Base-by-base conservation (phyloP, 345 rosid species). In the Acer saccharum region DNA sequence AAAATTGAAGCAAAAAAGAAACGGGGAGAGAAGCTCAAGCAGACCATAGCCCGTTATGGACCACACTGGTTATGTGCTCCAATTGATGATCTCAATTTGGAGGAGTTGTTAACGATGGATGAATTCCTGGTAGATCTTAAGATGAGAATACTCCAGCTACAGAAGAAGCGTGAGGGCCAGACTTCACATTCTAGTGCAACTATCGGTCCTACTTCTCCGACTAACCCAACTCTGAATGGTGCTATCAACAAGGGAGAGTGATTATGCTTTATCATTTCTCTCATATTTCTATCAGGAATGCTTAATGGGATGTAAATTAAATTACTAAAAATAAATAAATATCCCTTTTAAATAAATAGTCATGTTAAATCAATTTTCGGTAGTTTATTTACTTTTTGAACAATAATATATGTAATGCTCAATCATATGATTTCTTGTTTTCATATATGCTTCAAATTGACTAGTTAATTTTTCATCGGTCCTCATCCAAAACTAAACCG, bases 1-100 rank as follows among this genome's bases (percentile, higher is more conserved):
- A 17, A 79, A 74, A 7, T 70, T 5, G 72, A 65, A 65, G 75
- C 73, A 74, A 71, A 44, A 25, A 74, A 66, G 23, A 70, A 35
- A 70, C 68, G 52, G 18, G 69, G 32, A 12, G 29, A 74, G 50
- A 57, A 18, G n/a, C 69, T 70, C 3, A 10, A 39, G 10, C 9
- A 46, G 73, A 62, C 1, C 52, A 54, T 25, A 62, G 68, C 32
- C 63, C 17, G 5, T 17, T 50, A 20, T 27, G 10, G 11, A 1
- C 20, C 18, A 27, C 7, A 0, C 25, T 23, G 32, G 68, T 2
- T 55, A 10, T n/a, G n/a, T 5, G 76, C 27, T 23, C 80, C 79
- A 12, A 1, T 77, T 13, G 71, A 77, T 3, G 77, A 79, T 6
- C 77, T 79, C 43, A 79, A 11, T 71, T 3, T 50, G 27, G 41